Evolutionary conservation across 2,329 filamentous ascomycete genomes (phyloP).

Genomic region (Aspergillus pseudoglaucus): DNA sequence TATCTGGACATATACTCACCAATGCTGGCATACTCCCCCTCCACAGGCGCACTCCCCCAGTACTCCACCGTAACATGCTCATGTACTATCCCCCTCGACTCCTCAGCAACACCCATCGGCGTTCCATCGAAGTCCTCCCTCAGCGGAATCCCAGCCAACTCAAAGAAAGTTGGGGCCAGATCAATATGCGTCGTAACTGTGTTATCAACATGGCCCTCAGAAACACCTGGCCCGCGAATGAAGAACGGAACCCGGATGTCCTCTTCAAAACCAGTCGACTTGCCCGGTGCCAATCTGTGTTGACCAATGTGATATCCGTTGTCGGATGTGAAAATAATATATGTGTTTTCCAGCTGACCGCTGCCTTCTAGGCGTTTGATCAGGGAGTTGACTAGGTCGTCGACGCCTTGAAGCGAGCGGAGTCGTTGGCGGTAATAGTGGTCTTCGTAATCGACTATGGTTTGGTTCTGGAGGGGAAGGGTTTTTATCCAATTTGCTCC

Average conservation of each 20-base stretch:
- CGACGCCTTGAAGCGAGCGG: constrained; percentile 44
- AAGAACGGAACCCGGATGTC: constrained; percentile 53
- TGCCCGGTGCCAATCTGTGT: constrained; percentile 50
- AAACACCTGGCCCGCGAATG: constrained; percentile 50
- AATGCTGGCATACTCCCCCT: not conserved
- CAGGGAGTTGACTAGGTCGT: constrained; percentile 44
- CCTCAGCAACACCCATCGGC: constrained; percentile 37
- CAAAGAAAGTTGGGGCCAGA: constrained; percentile 52
- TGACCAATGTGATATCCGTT: constrained; percentile 55
- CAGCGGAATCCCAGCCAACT: constrained; percentile 25
- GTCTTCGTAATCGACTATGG: constrained; percentile 44
- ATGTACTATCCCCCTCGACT: constrained; percentile 4
- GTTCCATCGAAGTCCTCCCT: constrained; percentile 49
- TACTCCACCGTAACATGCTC: constrained; percentile 53
- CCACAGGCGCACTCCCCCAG: constrained; percentile 40
- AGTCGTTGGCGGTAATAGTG: constrained; percentile 44
- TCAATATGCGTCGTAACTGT: constrained; percentile 55
- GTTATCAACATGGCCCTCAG: constrained; percentile 30
- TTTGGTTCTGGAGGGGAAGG: constrained; percentile 36
- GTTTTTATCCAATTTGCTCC: constrained; percentile 39
- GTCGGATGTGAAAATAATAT: constrained; percentile 52
- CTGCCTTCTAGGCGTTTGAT: constrained; percentile 31
- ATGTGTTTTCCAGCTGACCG: constrained; percentile 42
- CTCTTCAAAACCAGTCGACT: constrained; percentile 50
- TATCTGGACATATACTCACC: too few relatives aligned